A percentile compares a stretch with the other conserved stretches of the same genome.
Conservation (phyloP, 2,329 filamentous ascomycete genomes). For the Cercospora sp. region DNA sequence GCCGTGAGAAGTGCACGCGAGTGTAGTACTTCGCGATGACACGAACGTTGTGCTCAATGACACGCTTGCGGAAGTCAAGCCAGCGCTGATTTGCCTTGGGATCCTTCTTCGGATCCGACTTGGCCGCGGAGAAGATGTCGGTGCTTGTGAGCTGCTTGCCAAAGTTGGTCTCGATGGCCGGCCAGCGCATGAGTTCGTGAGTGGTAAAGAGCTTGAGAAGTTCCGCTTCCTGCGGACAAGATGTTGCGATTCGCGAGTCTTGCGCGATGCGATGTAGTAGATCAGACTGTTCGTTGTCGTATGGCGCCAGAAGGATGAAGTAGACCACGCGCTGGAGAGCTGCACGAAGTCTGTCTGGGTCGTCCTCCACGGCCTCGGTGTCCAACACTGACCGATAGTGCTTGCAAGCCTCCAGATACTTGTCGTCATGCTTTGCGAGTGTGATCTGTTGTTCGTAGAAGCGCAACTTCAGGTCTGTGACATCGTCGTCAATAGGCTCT, state of each 20-base stretch:
- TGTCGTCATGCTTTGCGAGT: conserved; percentile 93
- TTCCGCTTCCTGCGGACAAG: conserved; percentile 69
- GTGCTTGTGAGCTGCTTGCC: conserved; percentile 83
- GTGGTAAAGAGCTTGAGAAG: conserved; percentile 93
- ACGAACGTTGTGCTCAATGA: conserved; percentile 98
- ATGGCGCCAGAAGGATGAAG: conserved; percentile 92
- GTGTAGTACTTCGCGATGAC: conserved; percentile 99
- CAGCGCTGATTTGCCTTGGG: conserved; percentile 82
- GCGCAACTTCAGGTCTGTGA: conserved; percentile 90
- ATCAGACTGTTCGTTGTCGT: conserved; percentile 98
- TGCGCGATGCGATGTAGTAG: conserved; percentile 89
- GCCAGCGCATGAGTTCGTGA: conserved; percentile 97
- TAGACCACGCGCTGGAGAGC: conserved; percentile 93
- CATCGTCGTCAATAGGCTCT: conserved; percentile 79
- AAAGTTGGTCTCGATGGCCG: conserved; percentile 84
- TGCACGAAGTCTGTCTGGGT: conserved; percentile 79
- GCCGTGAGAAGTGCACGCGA: conserved; percentile 85
- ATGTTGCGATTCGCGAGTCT: conserved; percentile 68
- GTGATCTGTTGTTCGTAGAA: conserved; percentile 98
- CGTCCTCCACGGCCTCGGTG: conserved; percentile 91
- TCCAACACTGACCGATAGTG: conserved; percentile 96
- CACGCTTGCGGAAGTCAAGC: conserved; percentile 93
- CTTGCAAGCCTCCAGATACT: conserved; percentile 97
- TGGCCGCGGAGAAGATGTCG: conserved; percentile 77
- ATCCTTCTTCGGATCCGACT: conserved; percentile 55